Evolutionary conservation across 306 rosid genomes (phyloP), one percentile per base, ranked within the genome.

Genomic region (Lathyrus sativus): DNA sequence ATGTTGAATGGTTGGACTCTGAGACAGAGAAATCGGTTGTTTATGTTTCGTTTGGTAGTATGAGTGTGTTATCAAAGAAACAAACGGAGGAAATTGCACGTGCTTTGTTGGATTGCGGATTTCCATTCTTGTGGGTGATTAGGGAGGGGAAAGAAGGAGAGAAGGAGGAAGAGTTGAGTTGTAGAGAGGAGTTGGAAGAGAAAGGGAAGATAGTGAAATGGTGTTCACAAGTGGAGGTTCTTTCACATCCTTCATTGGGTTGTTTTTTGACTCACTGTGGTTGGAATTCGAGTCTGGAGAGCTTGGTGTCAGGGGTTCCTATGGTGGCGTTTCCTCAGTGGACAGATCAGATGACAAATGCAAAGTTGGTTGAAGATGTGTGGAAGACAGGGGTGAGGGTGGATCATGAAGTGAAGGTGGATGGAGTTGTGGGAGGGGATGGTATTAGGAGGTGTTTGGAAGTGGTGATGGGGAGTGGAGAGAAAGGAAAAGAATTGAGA

Each of bases 21-120:
- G 78, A 75, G 61, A 41, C 76, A 1, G 61, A 71, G 17, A 35
- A 5, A 0, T 82, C 83, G 0, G 90, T 88, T 1, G 65, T 90
- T 55, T 87, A 85, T 41, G 78, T 84, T 1, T 85, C 95, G 5
- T 87, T 80, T 12, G 96, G 96, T 10, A 87, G 86, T 57, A 11
- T 74, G 1, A 7, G 31, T 13, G 72, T 17, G 70, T 38, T 84
- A 7, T 26, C 74, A 0, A 81, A 77, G 54, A 28, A 9, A 8
- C 91, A 90, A 12, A 74, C 38, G 78, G 89, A 86, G 73, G 97
- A 88, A 58, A 55, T 90, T 0, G 84, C 81, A 0, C 67, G 75
- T 29, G 92, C 75, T 2, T 74, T 88, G 38, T 71, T 90, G 31
- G 89, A 78, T 9, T 64, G 48, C 24, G 79, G 84, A 0, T 70